A percentile compares a stretch with the other conserved stretches of the same genome.
Conservation (phyloP, 148 eudicot genomes). For the Dianthus caryophyllus region DNA sequence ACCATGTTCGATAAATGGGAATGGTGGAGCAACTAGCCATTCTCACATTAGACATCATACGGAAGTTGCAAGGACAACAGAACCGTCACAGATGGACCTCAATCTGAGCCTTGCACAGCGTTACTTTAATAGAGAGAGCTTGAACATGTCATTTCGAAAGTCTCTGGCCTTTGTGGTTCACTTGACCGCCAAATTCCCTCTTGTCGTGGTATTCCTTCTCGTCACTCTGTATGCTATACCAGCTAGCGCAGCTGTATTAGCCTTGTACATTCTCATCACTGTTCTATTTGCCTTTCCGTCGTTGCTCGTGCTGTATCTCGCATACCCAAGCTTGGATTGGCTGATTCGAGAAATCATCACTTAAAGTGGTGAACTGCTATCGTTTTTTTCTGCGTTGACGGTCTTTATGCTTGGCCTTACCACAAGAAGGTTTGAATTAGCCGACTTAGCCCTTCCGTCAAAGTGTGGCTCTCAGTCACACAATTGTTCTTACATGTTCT, state of each 20-base stretch:
- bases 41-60: conserved; percentile 13
- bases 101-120: conserved; percentile 12
- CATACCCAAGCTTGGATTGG: conserved; percentile 67
- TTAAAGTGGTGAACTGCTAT: conserved; percentile 20
- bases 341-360: conserved; percentile 46
- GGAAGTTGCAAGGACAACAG: conserved; percentile 13
- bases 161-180: conserved; percentile 47
- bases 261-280: conserved; percentile 54
- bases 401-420: not conserved
- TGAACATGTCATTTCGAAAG: conserved; percentile 41
- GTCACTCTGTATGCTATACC: conserved; percentile 55
- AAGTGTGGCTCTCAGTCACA: not conserved
- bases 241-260: conserved; percentile 56
- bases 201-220: conserved; percentile 53
- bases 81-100: conserved; percentile 19
- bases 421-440: conserved; percentile 15
- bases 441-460: conserved; percentile 13
- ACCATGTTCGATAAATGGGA: conserved; percentile 17
- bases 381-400: conserved; percentile 1
- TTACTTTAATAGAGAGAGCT: conserved; percentile 29
- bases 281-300: conserved; percentile 57
- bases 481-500: not conserved
- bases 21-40: conserved; percentile 18
- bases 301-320: conserved; percentile 51
- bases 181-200: conserved; percentile 54